Evolutionary conservation across 768 basidiomycete genomes (phyloP).

Genomic region (Atractiella rhizophila): DNA sequence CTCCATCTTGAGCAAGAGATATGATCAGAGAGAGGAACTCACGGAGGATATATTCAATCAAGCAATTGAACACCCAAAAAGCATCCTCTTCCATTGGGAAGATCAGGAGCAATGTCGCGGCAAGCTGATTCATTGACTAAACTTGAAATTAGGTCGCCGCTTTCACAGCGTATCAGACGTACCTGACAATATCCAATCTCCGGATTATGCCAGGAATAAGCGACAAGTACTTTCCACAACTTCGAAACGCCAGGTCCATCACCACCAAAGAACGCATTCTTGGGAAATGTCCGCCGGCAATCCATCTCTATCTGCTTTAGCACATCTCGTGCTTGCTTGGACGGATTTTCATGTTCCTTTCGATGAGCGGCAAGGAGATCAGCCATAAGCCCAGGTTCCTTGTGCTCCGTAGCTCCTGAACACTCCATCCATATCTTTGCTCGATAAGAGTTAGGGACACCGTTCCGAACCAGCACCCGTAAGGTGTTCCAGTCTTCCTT

Average conservation of each 20-base stretch:
- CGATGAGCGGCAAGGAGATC: slow-evolving; percentile 39
- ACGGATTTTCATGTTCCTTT: slow-evolving; percentile 19
- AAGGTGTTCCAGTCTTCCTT: slow-evolving; percentile 55
- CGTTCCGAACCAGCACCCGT: slow-evolving; percentile 48
- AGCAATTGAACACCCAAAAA: slow-evolving; percentile 75
- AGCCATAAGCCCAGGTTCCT: slow-evolving; percentile 67
- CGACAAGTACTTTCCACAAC: slow-evolving; percentile 60
- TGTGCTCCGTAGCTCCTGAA: slow-evolving; percentile 71
- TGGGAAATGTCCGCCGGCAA: slow-evolving; percentile 62
- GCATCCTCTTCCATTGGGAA: slow-evolving; percentile 91
- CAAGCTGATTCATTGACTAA: slow-evolving; percentile 68
- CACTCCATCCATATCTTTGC: slow-evolving; percentile 69
- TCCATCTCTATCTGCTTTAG: slow-evolving; percentile 82
- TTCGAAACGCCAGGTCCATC: slow-evolving; percentile 87
- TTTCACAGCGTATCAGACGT: background rate
- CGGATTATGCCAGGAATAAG: slow-evolving; percentile 87
- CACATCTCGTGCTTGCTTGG: slow-evolving; percentile 19
- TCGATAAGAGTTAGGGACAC: slow-evolving; percentile 70
- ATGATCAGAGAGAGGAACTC: background rate
- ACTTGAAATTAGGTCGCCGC: background rate
- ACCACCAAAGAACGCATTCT: slow-evolving; percentile 90
- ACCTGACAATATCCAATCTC: slow-evolving; percentile 71
- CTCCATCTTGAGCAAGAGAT: slow-evolving; percentile 21
- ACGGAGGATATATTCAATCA: slow-evolving; percentile 33
- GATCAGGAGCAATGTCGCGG: slow-evolving; percentile 74